phyloP scores from a whole-genome alignment of 495 filamentous ascomycete genomes.

The Penicillium pancosmium region DNA sequence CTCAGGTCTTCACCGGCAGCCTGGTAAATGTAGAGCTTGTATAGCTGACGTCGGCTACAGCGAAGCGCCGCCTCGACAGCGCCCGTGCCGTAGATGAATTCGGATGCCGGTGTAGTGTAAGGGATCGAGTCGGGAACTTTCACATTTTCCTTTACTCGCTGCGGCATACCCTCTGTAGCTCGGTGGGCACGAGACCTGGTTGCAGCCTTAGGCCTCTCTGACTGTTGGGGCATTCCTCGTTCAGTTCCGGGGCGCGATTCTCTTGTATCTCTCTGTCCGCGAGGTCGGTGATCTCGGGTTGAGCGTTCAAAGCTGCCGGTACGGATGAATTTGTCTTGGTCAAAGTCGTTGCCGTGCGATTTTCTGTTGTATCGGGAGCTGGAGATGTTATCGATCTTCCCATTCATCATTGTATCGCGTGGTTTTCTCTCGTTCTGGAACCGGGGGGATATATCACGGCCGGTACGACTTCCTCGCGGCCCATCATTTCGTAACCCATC shows the following conservation, averaged over 20 bases:
- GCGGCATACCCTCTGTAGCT: conserved; percentile 34
- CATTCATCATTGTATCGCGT: not conserved
- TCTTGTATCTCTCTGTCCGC: conserved; percentile 5
- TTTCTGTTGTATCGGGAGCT: not conserved
- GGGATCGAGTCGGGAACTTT: conserved; percentile 62
- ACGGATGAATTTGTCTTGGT: conserved; percentile 39
- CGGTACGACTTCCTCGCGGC: too few species aligned
- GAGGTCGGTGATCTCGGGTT: conserved; percentile 29
- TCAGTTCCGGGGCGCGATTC: not conserved
- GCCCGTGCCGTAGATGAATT: conserved; percentile 86
- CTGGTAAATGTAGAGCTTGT: conserved; percentile 79
- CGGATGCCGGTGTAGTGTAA: conserved; percentile 82
- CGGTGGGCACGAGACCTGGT: conserved; percentile 25
- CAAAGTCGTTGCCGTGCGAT: conserved; percentile 21
- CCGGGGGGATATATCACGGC: not conserved
- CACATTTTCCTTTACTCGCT: conserved; percentile 44
- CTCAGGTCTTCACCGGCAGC: conserved; percentile 42
- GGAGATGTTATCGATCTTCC: not conserved
- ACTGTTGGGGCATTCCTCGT: not conserved
- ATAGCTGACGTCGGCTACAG: conserved; percentile 68
- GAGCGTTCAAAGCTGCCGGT: conserved; percentile 37
- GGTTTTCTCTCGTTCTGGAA: not conserved
- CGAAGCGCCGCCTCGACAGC: conserved; percentile 81
- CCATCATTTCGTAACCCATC: not conserved
- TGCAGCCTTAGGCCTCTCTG: conserved; percentile 8